These are phyloP conservation scores for Talaromyces pinophilus DNA, from an alignment of 2,329 filamentous ascomycete genomes.

Conservation along the genomic window DNA sequence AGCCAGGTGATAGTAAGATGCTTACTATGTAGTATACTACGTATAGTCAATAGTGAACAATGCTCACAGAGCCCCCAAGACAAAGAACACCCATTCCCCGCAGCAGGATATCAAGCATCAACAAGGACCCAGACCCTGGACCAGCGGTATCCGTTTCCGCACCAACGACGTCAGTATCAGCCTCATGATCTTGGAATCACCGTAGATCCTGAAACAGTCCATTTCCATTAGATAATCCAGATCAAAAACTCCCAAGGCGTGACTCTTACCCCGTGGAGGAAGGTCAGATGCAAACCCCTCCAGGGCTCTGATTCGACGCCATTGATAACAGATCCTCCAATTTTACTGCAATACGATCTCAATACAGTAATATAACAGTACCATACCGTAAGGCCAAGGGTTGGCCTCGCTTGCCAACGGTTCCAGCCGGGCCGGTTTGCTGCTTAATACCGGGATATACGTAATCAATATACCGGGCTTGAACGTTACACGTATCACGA, in stretches of 20 bases:
- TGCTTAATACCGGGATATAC: constrained; percentile 6
- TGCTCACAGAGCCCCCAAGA: neutral
- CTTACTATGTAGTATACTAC: no score
- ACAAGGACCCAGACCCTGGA: neutral
- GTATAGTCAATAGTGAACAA: no score
- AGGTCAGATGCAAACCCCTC: neutral
- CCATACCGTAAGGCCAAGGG: neutral
- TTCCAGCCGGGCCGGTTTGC: constrained; percentile 13
- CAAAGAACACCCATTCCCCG: neutral
- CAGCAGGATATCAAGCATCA: neutral
- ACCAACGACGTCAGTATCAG: neutral
- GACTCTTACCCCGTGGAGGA: neutral
- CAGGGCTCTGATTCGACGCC: constrained; percentile 1
- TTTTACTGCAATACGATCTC: constrained; percentile 7
- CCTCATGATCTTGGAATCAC: neutral
- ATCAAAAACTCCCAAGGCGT: neutral
- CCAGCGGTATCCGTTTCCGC: neutral
- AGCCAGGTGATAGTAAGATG: no score
- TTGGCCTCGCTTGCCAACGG: constrained; percentile 13
- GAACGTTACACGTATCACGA: constrained; percentile 1
- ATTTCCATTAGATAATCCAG: neutral
- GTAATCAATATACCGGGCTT: neutral
- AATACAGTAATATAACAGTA: neutral
- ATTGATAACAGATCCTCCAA: neutral
- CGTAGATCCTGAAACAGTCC: neutral